Conservation (phyloP, 148 eudicot species). For the Vaccinium vitisidaea region DNA sequence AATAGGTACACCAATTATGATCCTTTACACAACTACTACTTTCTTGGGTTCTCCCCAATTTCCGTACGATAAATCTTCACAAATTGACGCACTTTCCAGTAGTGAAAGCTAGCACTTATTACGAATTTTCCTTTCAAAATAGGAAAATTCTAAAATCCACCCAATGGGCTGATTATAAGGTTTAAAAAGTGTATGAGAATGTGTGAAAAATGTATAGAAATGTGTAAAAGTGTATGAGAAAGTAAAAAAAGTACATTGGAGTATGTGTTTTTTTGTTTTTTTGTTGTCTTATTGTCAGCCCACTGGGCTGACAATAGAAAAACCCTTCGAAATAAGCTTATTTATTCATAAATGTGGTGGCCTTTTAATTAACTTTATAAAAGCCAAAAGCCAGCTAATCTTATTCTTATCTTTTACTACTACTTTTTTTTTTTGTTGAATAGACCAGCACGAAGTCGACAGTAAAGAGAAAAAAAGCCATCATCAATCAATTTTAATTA, state of each 20-base stretch:
- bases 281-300: no score
- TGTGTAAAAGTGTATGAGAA: no score
- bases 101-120: neutral
- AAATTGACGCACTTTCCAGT: neutral
- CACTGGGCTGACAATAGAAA: no score
- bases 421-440: neutral
- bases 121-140: neutral
- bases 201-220: no score
- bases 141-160: no score
- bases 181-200: no score
- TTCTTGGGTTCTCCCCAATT: neutral
- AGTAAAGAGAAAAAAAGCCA: neutral
- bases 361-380: neutral
- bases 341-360: neutral
- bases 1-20: no score
- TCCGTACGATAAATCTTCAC: neutral
- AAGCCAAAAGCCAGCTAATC: no score
- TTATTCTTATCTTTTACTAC: neutral
- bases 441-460: constrained; percentile 4
- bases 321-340: neutral
- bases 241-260: no score
- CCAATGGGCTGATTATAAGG: no score
- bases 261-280: no score
- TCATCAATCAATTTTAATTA: neutral
- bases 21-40: no score